Evolutionary conservation across 1,284 basidiomycete species (phyloP), one percentile per base, ranked within the genome.

Genomic region (Irpex sp.): DNA sequence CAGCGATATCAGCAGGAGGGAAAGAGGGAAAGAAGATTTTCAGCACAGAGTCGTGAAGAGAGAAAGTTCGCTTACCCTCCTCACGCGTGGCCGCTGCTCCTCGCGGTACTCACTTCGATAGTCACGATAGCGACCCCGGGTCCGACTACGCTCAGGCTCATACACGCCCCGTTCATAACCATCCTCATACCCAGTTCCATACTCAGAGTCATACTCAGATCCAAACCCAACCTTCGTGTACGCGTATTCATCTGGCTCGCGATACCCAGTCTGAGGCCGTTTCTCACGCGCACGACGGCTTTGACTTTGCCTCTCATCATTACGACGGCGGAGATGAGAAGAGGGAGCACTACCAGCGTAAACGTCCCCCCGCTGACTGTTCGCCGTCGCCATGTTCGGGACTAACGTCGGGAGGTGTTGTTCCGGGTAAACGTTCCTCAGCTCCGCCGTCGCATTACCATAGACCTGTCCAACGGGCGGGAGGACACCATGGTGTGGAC

Each of bases 401-500:
- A 68, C 63, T 19, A 68, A 37, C 0, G 66, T 61, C n/a, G 65
- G 67, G 39, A 63, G 67, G 17, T 62, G 65, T 39, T 61, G 59
- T 8, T 63, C 58, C 11, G 63, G 51, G 49, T 63, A 62, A 17
- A 49, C 47, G 19, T 61, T 61, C 11, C 64, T 63, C 15, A 62
- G 17, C 39, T 65, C 65, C 26, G 64, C 59, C 3, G 59, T 33
- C 31, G 31, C 31, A 33, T 33, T 33, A 47, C n/a, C 50, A 55
- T 62, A 54, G 46, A 33, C 46, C 36, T 50, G 63, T 36, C 53
- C 53, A 9, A 50, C 56, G 1, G 57, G 53, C 13, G 61, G 63
- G 5, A 50, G 31, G 5, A 33, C 31, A 33, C 31, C 31, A 1
- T 33, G 31, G 31, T 33, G 31, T 33, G 31, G 31, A 33, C 31